A percentile compares a stretch with the other conserved stretches of the same genome.
Evolutionary conservation across 2,329 filamentous ascomycete species (phyloP).

Genomic region (Fusarium solani-melongenae): DNA sequence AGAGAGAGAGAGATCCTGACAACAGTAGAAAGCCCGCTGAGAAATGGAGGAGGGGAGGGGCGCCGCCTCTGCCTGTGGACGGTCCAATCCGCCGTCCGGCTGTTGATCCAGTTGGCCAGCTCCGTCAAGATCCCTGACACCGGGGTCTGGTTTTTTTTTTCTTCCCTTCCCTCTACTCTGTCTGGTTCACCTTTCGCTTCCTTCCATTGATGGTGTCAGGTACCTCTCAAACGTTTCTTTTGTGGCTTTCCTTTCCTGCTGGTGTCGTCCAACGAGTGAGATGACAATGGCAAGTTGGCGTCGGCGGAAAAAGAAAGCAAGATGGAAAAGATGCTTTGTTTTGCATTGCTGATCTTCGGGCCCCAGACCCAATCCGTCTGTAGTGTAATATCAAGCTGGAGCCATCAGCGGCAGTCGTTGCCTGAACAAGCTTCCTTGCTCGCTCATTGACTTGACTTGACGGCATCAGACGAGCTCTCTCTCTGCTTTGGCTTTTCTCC

Average conservation of each 20-base stretch:
- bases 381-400: constrained; percentile 15
- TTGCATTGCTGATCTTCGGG: constrained; percentile 21
- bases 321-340: constrained; percentile 13
- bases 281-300: constrained; percentile 11
- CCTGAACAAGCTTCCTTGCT: constrained; percentile 10
- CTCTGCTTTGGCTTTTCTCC: background rate
- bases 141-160: background rate
- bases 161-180: constrained; percentile 8
- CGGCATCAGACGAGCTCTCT: constrained; percentile 3
- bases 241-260: constrained; percentile 4
- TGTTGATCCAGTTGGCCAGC: constrained; percentile 59
- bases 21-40: background rate
- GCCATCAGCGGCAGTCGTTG: constrained; percentile 15
- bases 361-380: constrained; percentile 23
- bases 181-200: background rate
- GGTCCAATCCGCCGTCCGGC: constrained; percentile 53
- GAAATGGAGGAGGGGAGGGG: constrained; percentile 17
- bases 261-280: background rate
- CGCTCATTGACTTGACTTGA: background rate
- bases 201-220: constrained; percentile 11
- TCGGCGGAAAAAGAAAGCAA: constrained; percentile 15
- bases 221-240: constrained; percentile 13
- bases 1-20: background rate
- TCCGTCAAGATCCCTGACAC: constrained; percentile 43
- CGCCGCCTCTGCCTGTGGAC: constrained; percentile 27